Conservation (phyloP, 768 basidiomycete species). For the Coprinellus micaceus region DNA sequence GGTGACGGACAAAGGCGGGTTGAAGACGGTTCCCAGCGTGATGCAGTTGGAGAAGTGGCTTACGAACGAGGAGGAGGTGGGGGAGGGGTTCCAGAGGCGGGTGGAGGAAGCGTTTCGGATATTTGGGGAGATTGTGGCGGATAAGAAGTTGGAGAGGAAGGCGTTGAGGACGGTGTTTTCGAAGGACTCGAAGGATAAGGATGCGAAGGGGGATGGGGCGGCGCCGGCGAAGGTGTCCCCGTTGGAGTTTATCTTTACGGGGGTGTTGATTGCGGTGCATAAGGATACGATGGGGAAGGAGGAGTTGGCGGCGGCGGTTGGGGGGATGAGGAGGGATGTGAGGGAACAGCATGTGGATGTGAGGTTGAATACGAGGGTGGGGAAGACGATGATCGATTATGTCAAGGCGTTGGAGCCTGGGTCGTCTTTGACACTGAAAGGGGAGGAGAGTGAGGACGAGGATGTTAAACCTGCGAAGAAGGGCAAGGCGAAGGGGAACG, state of each 20-base stretch:
- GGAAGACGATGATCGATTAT: constrained; percentile 53
- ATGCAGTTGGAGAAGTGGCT: constrained; percentile 52
- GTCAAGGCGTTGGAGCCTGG: constrained; percentile 30
- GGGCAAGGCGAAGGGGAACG: background rate
- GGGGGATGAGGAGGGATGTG: constrained; percentile 52
- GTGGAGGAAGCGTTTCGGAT: constrained; percentile 43
- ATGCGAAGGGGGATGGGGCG: no score
- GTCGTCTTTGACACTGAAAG: constrained; percentile 1
- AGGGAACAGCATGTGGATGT: constrained; percentile 58
- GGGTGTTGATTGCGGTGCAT: constrained; percentile 50
- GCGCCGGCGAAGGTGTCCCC: constrained; percentile 71
- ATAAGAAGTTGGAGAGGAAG: constrained; percentile 28
- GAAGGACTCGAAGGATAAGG: constrained; percentile 27
- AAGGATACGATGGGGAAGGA: constrained; percentile 34
- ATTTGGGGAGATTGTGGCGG: constrained; percentile 42
- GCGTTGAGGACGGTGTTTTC: constrained; percentile 40
- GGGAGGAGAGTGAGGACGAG: constrained; percentile 15
- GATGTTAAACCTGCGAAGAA: no score
- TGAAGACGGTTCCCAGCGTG: constrained; percentile 27
- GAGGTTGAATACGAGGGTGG: constrained; percentile 56
- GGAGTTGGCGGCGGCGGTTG: constrained; percentile 43
- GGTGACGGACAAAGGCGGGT: no score
- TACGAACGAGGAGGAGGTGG: constrained; percentile 27
- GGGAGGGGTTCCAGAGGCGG: constrained; percentile 24
- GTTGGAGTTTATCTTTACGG: constrained; percentile 61